These are phyloP conservation scores for Polygonum aviculare DNA, from an alignment of 148 eudicot genomes.

Conservation along the genomic window DNA sequence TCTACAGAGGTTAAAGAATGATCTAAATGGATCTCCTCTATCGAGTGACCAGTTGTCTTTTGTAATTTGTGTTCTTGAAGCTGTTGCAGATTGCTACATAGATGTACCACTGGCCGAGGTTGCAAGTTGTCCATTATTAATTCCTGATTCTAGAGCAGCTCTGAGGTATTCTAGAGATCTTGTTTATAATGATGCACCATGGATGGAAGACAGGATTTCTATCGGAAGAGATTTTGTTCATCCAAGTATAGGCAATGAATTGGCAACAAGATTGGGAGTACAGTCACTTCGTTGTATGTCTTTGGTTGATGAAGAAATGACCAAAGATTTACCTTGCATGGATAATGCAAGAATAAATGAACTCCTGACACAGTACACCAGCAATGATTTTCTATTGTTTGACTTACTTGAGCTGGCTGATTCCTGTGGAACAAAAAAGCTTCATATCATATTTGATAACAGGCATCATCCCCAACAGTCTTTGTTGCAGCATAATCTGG, in stretches of 20 bases:
- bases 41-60: constrained; percentile 79
- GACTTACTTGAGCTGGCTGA: constrained; percentile 97
- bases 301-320: constrained; percentile 88
- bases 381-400: constrained; percentile 58
- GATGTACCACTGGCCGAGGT: constrained; percentile 42
- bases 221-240: constrained; percentile 70
- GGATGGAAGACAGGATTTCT: constrained; percentile 69
- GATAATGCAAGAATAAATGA: constrained; percentile 69
- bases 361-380: constrained; percentile 56
- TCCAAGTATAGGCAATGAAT: constrained; percentile 60
- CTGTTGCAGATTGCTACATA: constrained; percentile 63
- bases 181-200: constrained; percentile 94
- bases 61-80: constrained; percentile 83
- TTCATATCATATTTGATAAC: constrained; percentile 77
- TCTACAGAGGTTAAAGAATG: constrained; percentile 58
- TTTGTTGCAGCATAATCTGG: constrained; percentile 91
- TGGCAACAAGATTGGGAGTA: constrained; percentile 80
- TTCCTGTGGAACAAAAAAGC: constrained; percentile 85
- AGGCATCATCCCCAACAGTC: constrained; percentile 85
- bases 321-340: constrained; percentile 95
- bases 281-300: constrained; percentile 87
- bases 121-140: constrained; percentile 37
- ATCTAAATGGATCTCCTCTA: constrained; percentile 46
- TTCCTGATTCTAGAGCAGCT: constrained; percentile 75
- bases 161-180: constrained; percentile 55